Conservation (phyloP, 331 rosid genomes). For the Prunus yedoensis region DNA sequence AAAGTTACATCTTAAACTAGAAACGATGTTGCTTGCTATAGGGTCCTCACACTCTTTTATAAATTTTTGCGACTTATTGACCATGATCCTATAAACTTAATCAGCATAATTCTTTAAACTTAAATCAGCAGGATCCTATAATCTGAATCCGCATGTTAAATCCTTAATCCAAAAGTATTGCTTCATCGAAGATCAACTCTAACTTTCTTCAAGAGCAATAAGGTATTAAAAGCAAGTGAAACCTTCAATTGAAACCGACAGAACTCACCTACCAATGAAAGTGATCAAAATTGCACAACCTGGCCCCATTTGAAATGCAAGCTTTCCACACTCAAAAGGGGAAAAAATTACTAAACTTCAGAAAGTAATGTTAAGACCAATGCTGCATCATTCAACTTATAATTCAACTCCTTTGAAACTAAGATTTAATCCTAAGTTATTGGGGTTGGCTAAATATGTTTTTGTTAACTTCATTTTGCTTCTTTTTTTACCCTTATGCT, state of each 20-base stretch:
- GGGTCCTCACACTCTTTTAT: neutral
- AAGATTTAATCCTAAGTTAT: neutral
- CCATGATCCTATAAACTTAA: neutral
- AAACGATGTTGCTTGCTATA: neutral
- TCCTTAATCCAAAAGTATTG: neutral
- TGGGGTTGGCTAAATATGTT: neutral
- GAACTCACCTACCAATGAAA: neutral
- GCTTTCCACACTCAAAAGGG: neutral
- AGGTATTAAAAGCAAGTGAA: too few relatives aligned
- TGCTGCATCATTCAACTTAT: neutral
- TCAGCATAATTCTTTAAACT: neutral
- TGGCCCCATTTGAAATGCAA: neutral
- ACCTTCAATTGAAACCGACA: neutral
- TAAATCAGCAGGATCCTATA: neutral
- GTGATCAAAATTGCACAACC: neutral
- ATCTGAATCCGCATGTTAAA: neutral
- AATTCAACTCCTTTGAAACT: neutral
- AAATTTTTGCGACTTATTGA: neutral
- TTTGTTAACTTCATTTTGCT: neutral
- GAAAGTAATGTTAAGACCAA: neutral
- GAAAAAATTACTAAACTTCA: neutral
- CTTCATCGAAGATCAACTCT: too few relatives aligned
- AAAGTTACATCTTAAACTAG: neutral
- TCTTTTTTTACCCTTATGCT: neutral
- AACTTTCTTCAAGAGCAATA: neutral